Percentiles rank a stretch among this genome's conserved stretches.
Conservation (phyloP, 2,329 filamentous ascomycete species). For the Colletotrichum sp. region DNA sequence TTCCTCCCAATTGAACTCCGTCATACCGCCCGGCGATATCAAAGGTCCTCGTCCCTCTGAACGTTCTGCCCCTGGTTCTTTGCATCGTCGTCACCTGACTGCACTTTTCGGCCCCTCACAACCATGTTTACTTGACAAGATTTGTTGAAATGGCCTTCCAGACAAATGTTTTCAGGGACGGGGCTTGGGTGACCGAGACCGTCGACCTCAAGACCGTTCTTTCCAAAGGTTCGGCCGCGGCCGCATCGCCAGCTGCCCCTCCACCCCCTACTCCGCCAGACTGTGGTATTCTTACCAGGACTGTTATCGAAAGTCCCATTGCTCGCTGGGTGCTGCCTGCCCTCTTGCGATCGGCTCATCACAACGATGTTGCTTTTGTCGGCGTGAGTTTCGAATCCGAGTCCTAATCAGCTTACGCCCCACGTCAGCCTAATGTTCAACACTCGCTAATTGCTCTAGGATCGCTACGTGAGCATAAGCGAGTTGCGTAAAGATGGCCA, state of each 20-base stretch:
- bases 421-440: background rate
- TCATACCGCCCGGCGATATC: background rate
- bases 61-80: background rate
- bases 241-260: slow-evolving; percentile 30
- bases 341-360: slow-evolving; percentile 70
- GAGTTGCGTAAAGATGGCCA: slow-evolving; percentile 74
- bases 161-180: slow-evolving; percentile 57
- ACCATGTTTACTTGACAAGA: slow-evolving; percentile 7
- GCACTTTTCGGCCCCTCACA: background rate
- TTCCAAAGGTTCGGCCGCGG: slow-evolving; percentile 35
- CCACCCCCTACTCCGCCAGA: slow-evolving; percentile 47
- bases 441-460: slow-evolving; percentile 47
- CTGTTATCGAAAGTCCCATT: slow-evolving; percentile 76
- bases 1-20: background rate
- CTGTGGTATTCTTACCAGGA: slow-evolving; percentile 79
- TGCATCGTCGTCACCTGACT: background rate
- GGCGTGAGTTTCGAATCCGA: slow-evolving; percentile 63
- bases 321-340: slow-evolving; percentile 80
- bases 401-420: background rate
- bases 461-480: slow-evolving; percentile 81
- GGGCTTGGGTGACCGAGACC: slow-evolving; percentile 62
- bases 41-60: background rate
- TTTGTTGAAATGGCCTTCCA: slow-evolving; percentile 42
- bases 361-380: slow-evolving; percentile 87
- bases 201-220: slow-evolving; percentile 49